A percentile compares a stretch with the other conserved stretches of the same genome.
These are phyloP conservation scores for Irpex sp. DNA, from an alignment of 1,284 basidiomycete genomes.

Conservation along the genomic window DNA sequence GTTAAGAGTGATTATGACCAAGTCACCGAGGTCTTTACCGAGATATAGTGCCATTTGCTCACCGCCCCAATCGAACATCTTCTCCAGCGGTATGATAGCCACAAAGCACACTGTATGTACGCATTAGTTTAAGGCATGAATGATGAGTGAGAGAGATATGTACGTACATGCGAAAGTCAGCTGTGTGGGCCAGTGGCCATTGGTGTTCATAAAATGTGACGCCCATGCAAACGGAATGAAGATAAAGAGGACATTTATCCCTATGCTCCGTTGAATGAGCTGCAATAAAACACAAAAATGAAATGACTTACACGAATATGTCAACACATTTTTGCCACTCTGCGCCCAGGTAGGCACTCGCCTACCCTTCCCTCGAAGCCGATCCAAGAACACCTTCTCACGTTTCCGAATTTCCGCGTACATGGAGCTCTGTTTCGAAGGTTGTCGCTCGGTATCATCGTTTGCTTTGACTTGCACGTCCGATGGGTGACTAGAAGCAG, in stretches of 20 bases:
- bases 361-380: constrained; percentile 50
- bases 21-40: constrained; percentile 53
- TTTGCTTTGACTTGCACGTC: not conserved
- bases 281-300: not conserved
- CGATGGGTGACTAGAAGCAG: not conserved
- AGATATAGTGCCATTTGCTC: constrained; percentile 60
- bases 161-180: constrained; percentile 20
- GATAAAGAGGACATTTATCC: constrained; percentile 50
- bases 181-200: constrained; percentile 17
- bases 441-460: not conserved
- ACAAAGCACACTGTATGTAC: constrained; percentile 45
- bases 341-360: constrained; percentile 38
- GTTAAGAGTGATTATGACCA: constrained; percentile 56
- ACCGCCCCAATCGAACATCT: constrained; percentile 57
- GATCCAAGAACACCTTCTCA: constrained; percentile 36
- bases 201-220: constrained; percentile 40
- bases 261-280: not conserved
- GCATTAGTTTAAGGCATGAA: not conserved
- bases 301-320: constrained; percentile 49
- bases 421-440: not conserved
- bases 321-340: constrained; percentile 43
- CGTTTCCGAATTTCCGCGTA: not conserved
- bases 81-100: constrained; percentile 54
- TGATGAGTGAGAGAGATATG: not conserved
- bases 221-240: constrained; percentile 65